phyloP scores from a whole-genome alignment of 140 eudicot genomes.

The Ambrosia hybrid region DNA sequence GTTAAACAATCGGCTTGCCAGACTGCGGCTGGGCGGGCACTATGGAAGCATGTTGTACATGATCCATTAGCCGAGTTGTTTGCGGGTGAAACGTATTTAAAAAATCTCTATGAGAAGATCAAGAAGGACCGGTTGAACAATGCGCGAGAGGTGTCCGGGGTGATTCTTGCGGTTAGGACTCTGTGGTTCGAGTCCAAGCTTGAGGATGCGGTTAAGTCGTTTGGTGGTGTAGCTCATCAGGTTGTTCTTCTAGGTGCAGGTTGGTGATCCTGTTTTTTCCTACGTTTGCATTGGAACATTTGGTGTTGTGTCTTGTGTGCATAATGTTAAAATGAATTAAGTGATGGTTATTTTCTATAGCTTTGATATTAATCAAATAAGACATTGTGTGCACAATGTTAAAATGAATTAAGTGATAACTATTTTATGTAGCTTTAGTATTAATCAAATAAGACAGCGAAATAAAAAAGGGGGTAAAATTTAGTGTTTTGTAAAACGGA shows the following conservation, averaged over 20 bases:
- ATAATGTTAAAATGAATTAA: neutral
- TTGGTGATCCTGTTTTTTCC: conserved; percentile 35
- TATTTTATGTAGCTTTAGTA: too few species aligned
- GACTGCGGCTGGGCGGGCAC: conserved; percentile 92
- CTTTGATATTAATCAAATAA: neutral
- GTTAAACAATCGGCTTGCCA: conserved; percentile 79
- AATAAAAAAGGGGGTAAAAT: too few species aligned
- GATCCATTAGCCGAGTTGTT: conserved; percentile 86
- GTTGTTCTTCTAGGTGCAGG: conserved; percentile 99
- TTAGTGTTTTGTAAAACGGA: too few species aligned
- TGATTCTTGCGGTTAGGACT: conserved; percentile 89
- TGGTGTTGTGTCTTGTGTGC: neutral
- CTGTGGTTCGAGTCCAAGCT: conserved; percentile 87
- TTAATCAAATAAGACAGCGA: too few species aligned
- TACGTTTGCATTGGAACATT: neutral
- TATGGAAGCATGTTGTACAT: conserved; percentile 87
- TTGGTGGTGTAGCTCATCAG: conserved; percentile 67
- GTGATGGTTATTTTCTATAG: neutral
- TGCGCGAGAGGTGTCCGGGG: conserved; percentile 87
- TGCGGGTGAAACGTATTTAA: conserved; percentile 80
- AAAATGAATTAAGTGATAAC: too few species aligned
- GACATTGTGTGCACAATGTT: too few species aligned
- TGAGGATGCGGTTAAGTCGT: conserved; percentile 74
- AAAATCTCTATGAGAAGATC: conserved; percentile 78
- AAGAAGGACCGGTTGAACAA: conserved; percentile 72